Evolutionary conservation across 1,284 basidiomycete species (phyloP).

Genomic region (Papiliotrema fonsecae): DNA sequence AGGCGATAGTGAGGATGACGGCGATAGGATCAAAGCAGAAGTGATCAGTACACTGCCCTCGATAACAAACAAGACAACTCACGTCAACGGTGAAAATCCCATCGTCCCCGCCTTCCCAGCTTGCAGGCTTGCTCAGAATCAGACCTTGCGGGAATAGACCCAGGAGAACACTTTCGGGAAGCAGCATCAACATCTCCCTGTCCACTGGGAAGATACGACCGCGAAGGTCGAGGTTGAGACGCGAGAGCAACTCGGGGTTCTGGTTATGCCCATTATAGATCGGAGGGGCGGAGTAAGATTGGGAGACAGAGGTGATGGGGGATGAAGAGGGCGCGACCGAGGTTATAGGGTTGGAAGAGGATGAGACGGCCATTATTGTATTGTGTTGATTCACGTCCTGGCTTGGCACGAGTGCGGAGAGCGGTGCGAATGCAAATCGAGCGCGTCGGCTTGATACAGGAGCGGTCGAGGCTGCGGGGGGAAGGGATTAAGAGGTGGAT

Average conservation of each 20-base stretch:
- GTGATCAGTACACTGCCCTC: too few species aligned
- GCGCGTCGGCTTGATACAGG: neutral
- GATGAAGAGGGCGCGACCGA: conserved; percentile 51
- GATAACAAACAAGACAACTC: too few species aligned
- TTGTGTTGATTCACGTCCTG: neutral
- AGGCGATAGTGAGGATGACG: too few species aligned
- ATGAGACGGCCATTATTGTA: conserved; percentile 22
- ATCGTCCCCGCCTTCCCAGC: conserved; percentile 73
- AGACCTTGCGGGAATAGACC: conserved; percentile 97
- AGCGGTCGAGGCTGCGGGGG: neutral
- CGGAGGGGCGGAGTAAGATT: conserved; percentile 32
- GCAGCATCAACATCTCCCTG: conserved; percentile 95
- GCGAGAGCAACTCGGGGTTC: conserved; percentile 64
- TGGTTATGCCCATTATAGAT: conserved; percentile 21
- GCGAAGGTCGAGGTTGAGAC: conserved; percentile 86
- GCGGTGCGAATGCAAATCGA: neutral
- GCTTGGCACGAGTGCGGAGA: neutral
- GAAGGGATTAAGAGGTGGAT: neutral
- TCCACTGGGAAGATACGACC: conserved; percentile 91
- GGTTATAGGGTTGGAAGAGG: conserved; percentile 47
- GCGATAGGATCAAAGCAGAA: too few species aligned
- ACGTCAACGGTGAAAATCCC: conserved; percentile 95
- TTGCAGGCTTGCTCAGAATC: conserved; percentile 78
- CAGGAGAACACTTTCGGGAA: conserved; percentile 92
- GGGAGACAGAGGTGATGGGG: conserved; percentile 76